Conservation (phyloP, 1,284 basidiomycete species). For the Xerocomus amazonicus region DNA sequence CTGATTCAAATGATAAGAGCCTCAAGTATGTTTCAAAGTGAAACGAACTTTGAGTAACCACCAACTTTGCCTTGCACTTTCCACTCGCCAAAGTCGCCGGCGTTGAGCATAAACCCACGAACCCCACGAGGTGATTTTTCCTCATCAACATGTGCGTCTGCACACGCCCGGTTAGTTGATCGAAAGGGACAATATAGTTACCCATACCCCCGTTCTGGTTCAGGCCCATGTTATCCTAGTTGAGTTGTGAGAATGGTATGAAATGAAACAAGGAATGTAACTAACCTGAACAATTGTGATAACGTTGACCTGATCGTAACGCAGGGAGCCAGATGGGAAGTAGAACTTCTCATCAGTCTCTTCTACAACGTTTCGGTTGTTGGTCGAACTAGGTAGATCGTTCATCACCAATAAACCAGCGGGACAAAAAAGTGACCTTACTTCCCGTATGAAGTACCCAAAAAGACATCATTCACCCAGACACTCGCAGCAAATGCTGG, state of each 20-base stretch:
- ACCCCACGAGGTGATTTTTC: constrained; percentile 74
- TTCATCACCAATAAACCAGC: constrained; percentile 3
- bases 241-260: constrained; percentile 1
- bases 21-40: background rate
- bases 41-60: constrained; percentile 64
- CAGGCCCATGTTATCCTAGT: constrained; percentile 76
- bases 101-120: constrained; percentile 65
- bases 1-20: constrained; percentile 21
- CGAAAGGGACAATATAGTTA: background rate
- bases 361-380: constrained; percentile 52
- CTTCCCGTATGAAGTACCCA: constrained; percentile 72
- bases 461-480: constrained; percentile 74
- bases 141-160: constrained; percentile 25
- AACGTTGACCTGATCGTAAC: constrained; percentile 58
- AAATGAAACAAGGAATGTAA: background rate
- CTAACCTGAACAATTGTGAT: constrained; percentile 69
- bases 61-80: constrained; percentile 80
- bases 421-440: constrained; percentile 30
- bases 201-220: constrained; percentile 54
- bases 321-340: constrained; percentile 56
- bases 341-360: constrained; percentile 62
- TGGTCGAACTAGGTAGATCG: constrained; percentile 48
- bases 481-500: constrained; percentile 71
- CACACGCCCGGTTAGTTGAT: constrained; percentile 15
- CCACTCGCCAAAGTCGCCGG: constrained; percentile 64